Conservation (phyloP, 2,329 filamentous ascomycete genomes). For the Diaporthe sp. region DNA sequence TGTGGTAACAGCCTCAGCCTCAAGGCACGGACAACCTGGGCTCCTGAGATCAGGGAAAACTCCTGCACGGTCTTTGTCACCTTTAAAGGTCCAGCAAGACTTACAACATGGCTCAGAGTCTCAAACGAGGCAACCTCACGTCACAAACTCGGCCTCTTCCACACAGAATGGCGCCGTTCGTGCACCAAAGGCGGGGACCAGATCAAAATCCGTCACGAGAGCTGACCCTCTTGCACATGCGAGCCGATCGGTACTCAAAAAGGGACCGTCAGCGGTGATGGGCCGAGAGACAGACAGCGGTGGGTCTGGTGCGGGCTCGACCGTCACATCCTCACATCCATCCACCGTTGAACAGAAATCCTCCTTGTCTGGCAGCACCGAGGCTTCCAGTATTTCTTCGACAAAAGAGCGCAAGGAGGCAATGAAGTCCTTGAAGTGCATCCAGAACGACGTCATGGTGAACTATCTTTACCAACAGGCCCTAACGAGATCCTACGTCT, state of each 20-base stretch:
- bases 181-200: too few relatives aligned
- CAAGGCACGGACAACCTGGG: not conserved
- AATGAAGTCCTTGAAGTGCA: not conserved
- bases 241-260: not conserved
- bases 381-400: not conserved
- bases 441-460: constrained; percentile 70
- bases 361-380: not conserved
- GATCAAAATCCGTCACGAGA: not conserved
- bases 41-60: not conserved
- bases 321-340: not conserved
- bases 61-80: not conserved
- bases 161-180: not conserved
- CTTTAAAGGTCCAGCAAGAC: not conserved
- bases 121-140: not conserved
- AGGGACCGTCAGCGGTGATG: not conserved
- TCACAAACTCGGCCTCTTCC: not conserved
- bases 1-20: not conserved
- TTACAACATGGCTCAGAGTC: not conserved
- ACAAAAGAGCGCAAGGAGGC: not conserved
- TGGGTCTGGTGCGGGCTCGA: not conserved
- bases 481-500: constrained; percentile 60
- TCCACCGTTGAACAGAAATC: not conserved
- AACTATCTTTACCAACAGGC: constrained; percentile 74
- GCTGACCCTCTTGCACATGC: not conserved
- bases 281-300: not conserved